These are phyloP conservation scores for Chytriomyces sp. DNA, from an alignment of 192 early-diverging fungal species.

Conservation along the genomic window DNA sequence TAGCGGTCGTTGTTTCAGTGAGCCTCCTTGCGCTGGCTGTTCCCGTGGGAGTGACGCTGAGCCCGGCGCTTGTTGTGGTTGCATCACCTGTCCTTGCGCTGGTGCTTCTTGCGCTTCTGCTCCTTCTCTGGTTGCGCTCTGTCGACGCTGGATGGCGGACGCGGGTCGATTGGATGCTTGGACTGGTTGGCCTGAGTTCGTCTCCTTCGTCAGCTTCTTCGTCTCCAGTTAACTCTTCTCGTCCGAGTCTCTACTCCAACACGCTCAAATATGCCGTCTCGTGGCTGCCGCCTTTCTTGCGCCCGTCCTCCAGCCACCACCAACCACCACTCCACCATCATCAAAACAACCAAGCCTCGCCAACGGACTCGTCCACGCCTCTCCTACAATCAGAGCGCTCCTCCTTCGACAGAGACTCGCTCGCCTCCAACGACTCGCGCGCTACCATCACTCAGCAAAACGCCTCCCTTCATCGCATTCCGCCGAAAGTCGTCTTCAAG, in stretches of 20 bases:
- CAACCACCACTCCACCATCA: background rate
- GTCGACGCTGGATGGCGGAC: background rate
- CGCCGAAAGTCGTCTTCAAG: conserved; percentile 23
- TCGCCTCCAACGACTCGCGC: background rate
- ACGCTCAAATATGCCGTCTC: background rate
- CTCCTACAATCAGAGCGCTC: background rate
- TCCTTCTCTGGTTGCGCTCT: background rate
- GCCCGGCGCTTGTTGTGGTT: conserved; percentile 6
- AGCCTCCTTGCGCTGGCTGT: background rate
- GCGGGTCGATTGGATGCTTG: background rate
- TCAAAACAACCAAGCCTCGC: background rate
- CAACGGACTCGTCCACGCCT: background rate
- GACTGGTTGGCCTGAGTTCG: background rate
- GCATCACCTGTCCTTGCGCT: conserved; percentile 1
- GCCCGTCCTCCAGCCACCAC: background rate
- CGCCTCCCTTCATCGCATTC: background rate
- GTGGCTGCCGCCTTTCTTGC: background rate
- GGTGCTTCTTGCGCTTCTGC: background rate
- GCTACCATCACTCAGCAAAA: background rate
- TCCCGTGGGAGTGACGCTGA: conserved; percentile 1
- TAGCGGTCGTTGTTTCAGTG: background rate
- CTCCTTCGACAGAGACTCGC: background rate
- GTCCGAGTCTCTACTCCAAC: background rate
- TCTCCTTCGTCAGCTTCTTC: background rate
- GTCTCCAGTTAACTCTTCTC: background rate